Conservation (phyloP, 2,329 filamentous ascomycete genomes). For the Trichophyton mentagrophytes region DNA sequence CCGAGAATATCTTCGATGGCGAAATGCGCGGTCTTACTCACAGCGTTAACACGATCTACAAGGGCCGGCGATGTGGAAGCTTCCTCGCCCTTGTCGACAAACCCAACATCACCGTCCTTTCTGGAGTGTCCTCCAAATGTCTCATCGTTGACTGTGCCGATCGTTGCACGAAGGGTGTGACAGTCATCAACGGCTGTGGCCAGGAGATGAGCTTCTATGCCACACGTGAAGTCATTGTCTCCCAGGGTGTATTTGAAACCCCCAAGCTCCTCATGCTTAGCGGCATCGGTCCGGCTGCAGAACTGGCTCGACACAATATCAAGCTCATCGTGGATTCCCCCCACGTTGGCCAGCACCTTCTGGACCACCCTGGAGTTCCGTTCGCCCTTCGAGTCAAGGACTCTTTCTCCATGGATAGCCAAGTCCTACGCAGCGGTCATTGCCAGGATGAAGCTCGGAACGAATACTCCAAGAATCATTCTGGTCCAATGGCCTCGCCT, state of each 20-base stretch:
- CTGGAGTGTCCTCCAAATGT: conserved; percentile 39
- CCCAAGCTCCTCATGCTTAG: conserved; percentile 41
- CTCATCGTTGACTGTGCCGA: conserved; percentile 40
- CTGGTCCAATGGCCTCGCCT: conserved; percentile 30
- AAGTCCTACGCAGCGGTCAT: conserved; percentile 27
- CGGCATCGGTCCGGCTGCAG: conserved; percentile 29
- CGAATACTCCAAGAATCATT: conserved; percentile 29
- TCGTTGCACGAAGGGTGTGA: conserved; percentile 35
- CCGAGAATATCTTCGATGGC: conserved; percentile 37
- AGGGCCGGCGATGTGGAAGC: conserved; percentile 39
- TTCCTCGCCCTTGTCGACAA: conserved; percentile 42
- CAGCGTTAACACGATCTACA: conserved; percentile 45
- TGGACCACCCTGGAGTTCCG: conserved; percentile 30
- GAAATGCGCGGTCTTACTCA: conserved; percentile 42
- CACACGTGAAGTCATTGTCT: conserved; percentile 37
- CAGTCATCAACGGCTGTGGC: conserved; percentile 26
- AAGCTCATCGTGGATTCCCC: conserved; percentile 22
- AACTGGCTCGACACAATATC: conserved; percentile 26
- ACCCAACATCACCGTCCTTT: conserved; percentile 43
- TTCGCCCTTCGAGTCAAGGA: conserved; percentile 33
- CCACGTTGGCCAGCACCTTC: conserved; percentile 23
- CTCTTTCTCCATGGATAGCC: conserved; percentile 27
- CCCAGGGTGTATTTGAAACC: conserved; percentile 40
- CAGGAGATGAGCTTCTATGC: conserved; percentile 25
- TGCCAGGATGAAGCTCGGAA: conserved; percentile 23